Percentiles rank a stretch among this genome's conserved stretches.
These are phyloP conservation scores for Lepidium africanum DNA, from an alignment of 345 rosid species.

Conservation along the genomic window DNA sequence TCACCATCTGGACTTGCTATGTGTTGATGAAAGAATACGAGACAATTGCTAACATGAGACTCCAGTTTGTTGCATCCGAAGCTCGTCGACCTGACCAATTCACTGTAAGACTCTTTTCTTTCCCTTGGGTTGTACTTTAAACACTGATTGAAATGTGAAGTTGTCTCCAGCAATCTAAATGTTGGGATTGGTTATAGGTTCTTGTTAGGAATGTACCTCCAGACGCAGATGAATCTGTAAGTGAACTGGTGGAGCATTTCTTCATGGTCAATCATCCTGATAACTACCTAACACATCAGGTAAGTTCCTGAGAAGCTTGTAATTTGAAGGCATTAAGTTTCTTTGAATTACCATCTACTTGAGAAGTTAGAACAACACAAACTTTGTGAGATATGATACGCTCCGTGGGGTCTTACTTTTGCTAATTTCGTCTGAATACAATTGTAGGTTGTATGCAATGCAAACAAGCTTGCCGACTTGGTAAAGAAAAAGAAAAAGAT, in stretches of 20 bases:
- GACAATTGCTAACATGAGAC: constrained; percentile 66
- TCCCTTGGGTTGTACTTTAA: neutral
- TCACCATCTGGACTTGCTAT: constrained; percentile 88
- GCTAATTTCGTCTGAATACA: neutral
- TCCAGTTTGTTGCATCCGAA: constrained; percentile 81
- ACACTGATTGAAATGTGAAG: neutral
- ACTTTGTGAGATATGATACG: neutral
- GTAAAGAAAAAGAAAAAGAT: constrained; percentile 60
- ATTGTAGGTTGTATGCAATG: constrained; percentile 77
- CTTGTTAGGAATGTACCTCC: constrained; percentile 88
- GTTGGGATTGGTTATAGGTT: constrained; percentile 39
- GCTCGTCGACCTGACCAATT: constrained; percentile 83
- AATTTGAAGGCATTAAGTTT: neutral
- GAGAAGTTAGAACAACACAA: neutral
- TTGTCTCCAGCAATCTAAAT: neutral
- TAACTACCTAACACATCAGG: constrained; percentile 67
- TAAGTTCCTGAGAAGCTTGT: constrained; percentile 1
- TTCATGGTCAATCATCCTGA: constrained; percentile 80
- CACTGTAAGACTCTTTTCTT: constrained; percentile 45
- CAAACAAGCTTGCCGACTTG: constrained; percentile 78
- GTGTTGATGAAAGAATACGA: constrained; percentile 80
- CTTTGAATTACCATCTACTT: neutral
- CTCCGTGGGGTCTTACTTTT: constrained; percentile 1
- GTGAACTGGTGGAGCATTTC: constrained; percentile 81
- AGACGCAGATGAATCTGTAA: constrained; percentile 71